phyloP scores from a whole-genome alignment of 2,329 filamentous ascomycete genomes.

The Hirsutella rhossiliensis region DNA sequence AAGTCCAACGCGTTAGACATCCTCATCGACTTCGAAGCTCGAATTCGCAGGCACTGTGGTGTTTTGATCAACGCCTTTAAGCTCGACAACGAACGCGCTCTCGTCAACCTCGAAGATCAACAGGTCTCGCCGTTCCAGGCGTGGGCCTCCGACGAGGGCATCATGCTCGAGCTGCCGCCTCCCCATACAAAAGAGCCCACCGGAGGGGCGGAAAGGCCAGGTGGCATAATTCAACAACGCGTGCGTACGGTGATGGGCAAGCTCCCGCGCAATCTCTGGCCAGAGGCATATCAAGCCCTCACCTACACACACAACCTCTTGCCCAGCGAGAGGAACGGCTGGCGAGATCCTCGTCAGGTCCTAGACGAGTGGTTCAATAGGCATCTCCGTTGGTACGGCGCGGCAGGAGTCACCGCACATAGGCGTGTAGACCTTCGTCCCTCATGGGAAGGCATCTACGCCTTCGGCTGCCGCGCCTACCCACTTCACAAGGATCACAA shows the following conservation, averaged over 20 bases:
- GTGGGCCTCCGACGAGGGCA: background rate
- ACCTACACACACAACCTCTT: background rate
- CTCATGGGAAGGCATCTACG: background rate
- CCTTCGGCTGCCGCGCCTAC: background rate
- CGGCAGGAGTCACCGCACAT: background rate
- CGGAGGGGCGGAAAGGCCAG: background rate
- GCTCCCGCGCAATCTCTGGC: background rate
- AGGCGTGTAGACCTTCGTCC: background rate
- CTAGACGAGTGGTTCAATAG: no score
- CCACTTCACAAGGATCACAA: background rate
- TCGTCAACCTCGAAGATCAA: background rate
- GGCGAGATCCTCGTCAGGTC: background rate
- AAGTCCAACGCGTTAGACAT: background rate
- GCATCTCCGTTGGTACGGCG: no score
- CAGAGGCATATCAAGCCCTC: background rate
- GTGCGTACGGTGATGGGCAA: background rate
- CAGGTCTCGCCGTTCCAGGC: background rate
- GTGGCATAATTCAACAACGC: background rate
- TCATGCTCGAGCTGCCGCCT: background rate
- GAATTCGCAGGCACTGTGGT: background rate
- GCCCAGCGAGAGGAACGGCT: background rate
- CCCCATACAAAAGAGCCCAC: background rate
- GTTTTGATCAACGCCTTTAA: background rate
- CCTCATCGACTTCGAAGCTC: background rate
- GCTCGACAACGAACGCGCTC: background rate